Conservation (phyloP, 805 yeast species). For the Lipomyces starkeyi region DNA sequence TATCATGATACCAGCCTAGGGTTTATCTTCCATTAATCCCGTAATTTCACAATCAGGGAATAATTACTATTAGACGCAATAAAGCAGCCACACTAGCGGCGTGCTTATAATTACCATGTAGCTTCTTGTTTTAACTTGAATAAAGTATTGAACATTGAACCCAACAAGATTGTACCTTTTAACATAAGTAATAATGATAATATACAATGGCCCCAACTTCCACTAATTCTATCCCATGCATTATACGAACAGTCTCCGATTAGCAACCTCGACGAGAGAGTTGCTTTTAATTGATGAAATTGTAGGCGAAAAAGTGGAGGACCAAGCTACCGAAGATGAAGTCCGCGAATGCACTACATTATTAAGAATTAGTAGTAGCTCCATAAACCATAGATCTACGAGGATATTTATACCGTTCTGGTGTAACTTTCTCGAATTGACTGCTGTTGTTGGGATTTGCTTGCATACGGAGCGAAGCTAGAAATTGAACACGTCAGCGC, state of each 20-base stretch:
- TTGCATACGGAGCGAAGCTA: slow-evolving; percentile 78
- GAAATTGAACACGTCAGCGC: slow-evolving; percentile 1
- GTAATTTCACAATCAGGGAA: too few species aligned
- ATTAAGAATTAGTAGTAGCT: neutral
- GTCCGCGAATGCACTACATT: slow-evolving; percentile 74
- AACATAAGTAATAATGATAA: neutral
- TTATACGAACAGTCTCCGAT: neutral
- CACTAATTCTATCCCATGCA: neutral
- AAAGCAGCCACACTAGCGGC: too few species aligned
- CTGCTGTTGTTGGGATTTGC: slow-evolving; percentile 50
- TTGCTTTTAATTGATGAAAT: slow-evolving; percentile 74
- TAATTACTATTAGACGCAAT: too few species aligned
- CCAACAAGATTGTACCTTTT: neutral
- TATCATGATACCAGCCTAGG: too few species aligned
- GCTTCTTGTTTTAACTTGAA: neutral
- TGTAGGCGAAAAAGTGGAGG: slow-evolving; percentile 85
- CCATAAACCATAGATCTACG: neutral
- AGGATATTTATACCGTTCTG: slow-evolving; percentile 54
- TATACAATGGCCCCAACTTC: neutral
- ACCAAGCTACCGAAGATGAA: slow-evolving; percentile 84
- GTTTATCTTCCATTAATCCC: too few species aligned
- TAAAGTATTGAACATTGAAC: neutral
- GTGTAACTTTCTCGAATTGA: slow-evolving; percentile 54
- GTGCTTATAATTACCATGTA: too few species aligned
- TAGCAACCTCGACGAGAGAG: neutral